Percentiles rank a stretch among this genome's conserved stretches.
These are phyloP conservation scores for Aspergillus fumigatus DNA, from an alignment of 2,329 filamentous ascomycete genomes.

Conservation along the genomic window DNA sequence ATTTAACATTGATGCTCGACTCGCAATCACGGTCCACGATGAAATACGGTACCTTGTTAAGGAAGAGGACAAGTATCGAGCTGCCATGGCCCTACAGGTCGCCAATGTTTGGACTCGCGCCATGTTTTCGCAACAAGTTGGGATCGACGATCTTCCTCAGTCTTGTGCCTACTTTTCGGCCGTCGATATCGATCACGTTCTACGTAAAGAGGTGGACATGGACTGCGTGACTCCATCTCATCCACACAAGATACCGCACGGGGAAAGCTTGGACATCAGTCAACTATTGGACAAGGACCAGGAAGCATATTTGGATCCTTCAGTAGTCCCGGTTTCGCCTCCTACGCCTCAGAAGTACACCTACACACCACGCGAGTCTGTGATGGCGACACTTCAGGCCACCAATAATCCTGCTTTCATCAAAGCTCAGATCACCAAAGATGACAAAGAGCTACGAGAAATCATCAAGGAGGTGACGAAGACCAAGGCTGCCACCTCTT, in stretches of 20 bases:
- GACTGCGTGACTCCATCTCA: slow-evolving; percentile 92
- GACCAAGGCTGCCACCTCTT: slow-evolving; percentile 16
- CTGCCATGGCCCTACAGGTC: slow-evolving; percentile 88
- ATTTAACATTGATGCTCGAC: slow-evolving; percentile 77
- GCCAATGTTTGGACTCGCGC: slow-evolving; percentile 94
- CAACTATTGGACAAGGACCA: slow-evolving; percentile 70
- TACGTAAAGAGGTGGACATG: slow-evolving; percentile 99
- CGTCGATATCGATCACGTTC: slow-evolving; percentile 87
- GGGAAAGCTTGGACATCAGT: slow-evolving; percentile 80
- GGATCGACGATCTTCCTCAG: slow-evolving; percentile 91
- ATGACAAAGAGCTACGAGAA: slow-evolving; percentile 68
- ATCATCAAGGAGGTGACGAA: slow-evolving; percentile 62
- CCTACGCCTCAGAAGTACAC: slow-evolving; percentile 59
- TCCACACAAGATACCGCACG: slow-evolving; percentile 68
- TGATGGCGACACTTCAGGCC: slow-evolving; percentile 69
- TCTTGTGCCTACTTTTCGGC: slow-evolving; percentile 94
- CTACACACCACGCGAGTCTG: slow-evolving; percentile 68
- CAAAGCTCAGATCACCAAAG: slow-evolving; percentile 74
- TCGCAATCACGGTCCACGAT: slow-evolving; percentile 93
- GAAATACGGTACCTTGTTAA: slow-evolving; percentile 93
- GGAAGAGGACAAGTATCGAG: slow-evolving; percentile 78
- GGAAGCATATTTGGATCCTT: slow-evolving; percentile 64
- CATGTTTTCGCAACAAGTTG: slow-evolving; percentile 96
- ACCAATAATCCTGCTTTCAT: slow-evolving; percentile 60
- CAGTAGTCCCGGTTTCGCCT: slow-evolving; percentile 52